Evolutionary conservation across 75 land plant species (phyloP), one percentile per base, ranked within the genome.

Genomic region (Sequoiadendron giganteum): DNA sequence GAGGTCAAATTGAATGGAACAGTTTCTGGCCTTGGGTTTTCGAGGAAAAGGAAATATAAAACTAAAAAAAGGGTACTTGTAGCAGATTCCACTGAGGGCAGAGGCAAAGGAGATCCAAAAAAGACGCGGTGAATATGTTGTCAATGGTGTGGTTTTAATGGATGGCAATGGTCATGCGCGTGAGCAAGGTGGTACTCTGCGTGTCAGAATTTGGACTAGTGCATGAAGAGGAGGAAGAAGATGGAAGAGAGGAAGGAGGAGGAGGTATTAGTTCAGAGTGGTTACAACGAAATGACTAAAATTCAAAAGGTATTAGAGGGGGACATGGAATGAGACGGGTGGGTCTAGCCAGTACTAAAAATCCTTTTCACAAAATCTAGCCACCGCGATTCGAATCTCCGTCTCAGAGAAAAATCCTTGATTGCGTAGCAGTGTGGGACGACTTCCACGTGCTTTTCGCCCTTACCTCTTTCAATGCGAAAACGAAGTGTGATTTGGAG

Each of bases 371-470:
- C 52, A 82, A 82, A 82, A 82, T 82, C 84, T 82, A 82, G 49
- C 45, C 84, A 82, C 84, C 54, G 15, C 34, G 84, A 82, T 82
- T 82, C 84, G 84, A 82, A 82, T 82, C 84, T 47, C 54, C 84
- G 30, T 82, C 84, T 82, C 84, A 82, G 84, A 82, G 52, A n/a
- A 47, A 42, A 45, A 82, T 82, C 84, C 45, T 45, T 82, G 84
- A 82, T 82, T 82, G 54, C 84, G 52, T 82, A 82, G 52, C 84
- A n/a, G 84, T 82, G 49, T 40, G 84, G 84, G 84, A 82, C 84
- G 48, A 82, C 84, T 47, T 82, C 49, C 84, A 43, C 48, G 49
- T 43, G 48, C 49, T 45, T 82, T 47, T 82, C 32, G 49, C 49
- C 43, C 84, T n/a, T 13, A 47, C 84, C 14, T 25, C 84, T 82